A percentile compares a stretch with the other conserved stretches of the same genome.
phyloP scores from a whole-genome alignment of 176 grass and related monocot species.

The Bolboschoenus planiculmis region DNA sequence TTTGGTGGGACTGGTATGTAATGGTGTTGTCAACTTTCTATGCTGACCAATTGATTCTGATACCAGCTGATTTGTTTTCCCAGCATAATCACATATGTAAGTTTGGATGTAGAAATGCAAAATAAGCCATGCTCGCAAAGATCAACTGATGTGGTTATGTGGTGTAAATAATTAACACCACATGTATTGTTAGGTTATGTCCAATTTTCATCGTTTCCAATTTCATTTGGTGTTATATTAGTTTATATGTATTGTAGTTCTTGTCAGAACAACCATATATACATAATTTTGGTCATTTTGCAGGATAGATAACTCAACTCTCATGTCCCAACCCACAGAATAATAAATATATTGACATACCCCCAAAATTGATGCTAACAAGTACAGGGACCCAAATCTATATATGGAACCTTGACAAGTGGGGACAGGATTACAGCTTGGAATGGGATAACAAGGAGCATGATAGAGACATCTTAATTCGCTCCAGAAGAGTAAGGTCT shows the following conservation, averaged over 20 bases:
- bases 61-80: not conserved
- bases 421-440: constrained; percentile 63
- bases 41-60: not conserved
- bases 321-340: not conserved
- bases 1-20: constrained; percentile 48
- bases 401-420: constrained; percentile 90
- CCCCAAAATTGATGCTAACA: not conserved
- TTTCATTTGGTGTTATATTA: not conserved
- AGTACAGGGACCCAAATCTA: constrained; percentile 74
- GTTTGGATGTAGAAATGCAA: not conserved
- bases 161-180: not conserved
- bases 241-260: not conserved
- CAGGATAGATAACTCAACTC: not conserved
- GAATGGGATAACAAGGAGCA: constrained; percentile 54
- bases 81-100: not conserved
- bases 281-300: not conserved
- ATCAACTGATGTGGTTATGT: not conserved
- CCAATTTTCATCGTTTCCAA: not conserved
- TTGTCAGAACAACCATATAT: not conserved
- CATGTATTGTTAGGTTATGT: not conserved
- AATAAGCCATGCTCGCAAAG: not conserved
- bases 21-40: not conserved
- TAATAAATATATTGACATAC: not conserved
- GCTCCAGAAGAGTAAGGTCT: constrained; percentile 64
- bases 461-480: constrained; percentile 66